Conservation (phyloP, 148 eudicot genomes). For the Fagopyrum homotropicum region DNA sequence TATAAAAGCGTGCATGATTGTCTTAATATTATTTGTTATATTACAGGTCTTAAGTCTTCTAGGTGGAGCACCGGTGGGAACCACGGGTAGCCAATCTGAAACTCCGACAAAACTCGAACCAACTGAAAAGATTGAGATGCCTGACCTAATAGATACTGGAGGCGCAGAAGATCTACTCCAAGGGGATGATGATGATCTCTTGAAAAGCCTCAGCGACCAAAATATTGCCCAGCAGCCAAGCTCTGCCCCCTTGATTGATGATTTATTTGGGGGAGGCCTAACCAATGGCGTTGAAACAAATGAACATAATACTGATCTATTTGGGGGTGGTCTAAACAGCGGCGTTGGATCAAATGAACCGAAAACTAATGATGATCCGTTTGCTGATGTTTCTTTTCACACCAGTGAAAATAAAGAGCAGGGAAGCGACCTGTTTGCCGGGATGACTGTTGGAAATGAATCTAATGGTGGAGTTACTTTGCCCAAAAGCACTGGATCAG, state of each 20-base stretch:
- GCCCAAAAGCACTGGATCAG: slow-evolving; percentile 26
- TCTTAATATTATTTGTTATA: slow-evolving; percentile 1
- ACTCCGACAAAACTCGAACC: slow-evolving; percentile 33
- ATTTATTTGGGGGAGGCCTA: slow-evolving; percentile 32
- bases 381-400: slow-evolving; percentile 89
- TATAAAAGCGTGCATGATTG: not conserved
- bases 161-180: slow-evolving; percentile 40
- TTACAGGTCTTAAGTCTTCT: slow-evolving; percentile 73
- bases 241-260: slow-evolving; percentile 55
- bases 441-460: slow-evolving; percentile 48
- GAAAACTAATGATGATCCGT: slow-evolving; percentile 66
- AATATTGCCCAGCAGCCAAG: slow-evolving; percentile 20
- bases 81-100: slow-evolving; percentile 28
- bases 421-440: slow-evolving; percentile 68
- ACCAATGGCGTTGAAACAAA: not conserved
- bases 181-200: slow-evolving; percentile 38
- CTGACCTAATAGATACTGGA: slow-evolving; percentile 80
- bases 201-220: slow-evolving; percentile 30
- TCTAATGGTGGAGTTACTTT: slow-evolving; percentile 23
- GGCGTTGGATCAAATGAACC: slow-evolving; percentile 35
- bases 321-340: slow-evolving; percentile 29
- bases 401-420: slow-evolving; percentile 37
- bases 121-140: slow-evolving; percentile 46
- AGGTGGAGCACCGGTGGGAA: slow-evolving; percentile 43
- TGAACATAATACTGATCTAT: slow-evolving; percentile 32